Conservation (phyloP, 305 asterid species). For the Fraxinus angustifolia region DNA sequence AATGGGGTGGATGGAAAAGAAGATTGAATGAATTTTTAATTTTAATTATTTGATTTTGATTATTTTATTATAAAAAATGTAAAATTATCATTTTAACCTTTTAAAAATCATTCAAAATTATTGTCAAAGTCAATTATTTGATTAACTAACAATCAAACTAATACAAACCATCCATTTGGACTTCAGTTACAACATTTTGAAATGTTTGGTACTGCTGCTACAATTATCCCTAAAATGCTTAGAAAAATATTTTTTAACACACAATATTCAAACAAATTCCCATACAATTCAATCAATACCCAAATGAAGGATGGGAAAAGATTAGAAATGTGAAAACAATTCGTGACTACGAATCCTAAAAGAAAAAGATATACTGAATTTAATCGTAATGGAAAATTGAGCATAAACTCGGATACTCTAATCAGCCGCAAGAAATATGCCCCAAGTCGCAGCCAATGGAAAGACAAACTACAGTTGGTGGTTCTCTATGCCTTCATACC, state of each 20-base stretch:
- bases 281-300: not conserved
- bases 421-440: conserved; percentile 22
- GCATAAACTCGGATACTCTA: not conserved
- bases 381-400: not conserved
- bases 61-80: too few species aligned
- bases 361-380: not conserved
- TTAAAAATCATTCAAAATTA: too few species aligned
- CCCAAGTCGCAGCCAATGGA: not conserved
- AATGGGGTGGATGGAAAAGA: too few species aligned
- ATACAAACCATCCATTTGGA: too few species aligned
- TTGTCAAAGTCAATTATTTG: too few species aligned
- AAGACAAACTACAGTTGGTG: not conserved
- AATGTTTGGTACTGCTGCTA: too few species aligned
- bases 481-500: conserved; percentile 18
- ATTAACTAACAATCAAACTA: too few species aligned
- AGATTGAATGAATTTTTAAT: too few species aligned
- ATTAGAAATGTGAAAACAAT: not conserved
- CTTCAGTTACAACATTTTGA: too few species aligned
- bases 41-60: too few species aligned
- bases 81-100: too few species aligned
- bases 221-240: not conserved
- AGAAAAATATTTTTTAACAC: not conserved
- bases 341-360: not conserved
- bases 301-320: not conserved
- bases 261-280: not conserved